A percentile compares a stretch with the other conserved stretches of the same genome.
Conservation (phyloP, 129 eudicot genomes). For the Tanacetum coccineum region DNA sequence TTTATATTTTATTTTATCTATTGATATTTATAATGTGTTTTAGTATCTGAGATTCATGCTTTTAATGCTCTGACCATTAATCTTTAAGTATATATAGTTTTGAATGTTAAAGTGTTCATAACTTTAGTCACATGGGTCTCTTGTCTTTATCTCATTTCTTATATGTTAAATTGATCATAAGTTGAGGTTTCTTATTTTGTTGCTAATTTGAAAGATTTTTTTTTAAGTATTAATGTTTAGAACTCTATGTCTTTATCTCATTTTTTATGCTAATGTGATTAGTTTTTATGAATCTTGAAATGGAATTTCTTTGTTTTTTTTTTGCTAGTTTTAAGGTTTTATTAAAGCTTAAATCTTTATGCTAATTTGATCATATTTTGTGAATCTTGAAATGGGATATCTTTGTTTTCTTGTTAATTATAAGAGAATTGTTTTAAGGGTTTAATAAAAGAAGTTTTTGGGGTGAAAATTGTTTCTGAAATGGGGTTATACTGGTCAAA, state of each 20-base stretch:
- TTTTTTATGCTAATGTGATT: too few species aligned
- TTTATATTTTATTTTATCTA: background rate
- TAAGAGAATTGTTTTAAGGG: slow-evolving; percentile 34
- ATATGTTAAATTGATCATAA: slow-evolving; percentile 11
- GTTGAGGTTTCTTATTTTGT: slow-evolving; percentile 18
- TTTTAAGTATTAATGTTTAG: slow-evolving; percentile 4
- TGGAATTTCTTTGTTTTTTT: slow-evolving; percentile 13
- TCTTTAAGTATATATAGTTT: slow-evolving; percentile 22
- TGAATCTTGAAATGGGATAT: slow-evolving; percentile 28
- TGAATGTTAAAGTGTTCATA: slow-evolving; percentile 26
- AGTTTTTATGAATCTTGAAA: slow-evolving; percentile 5
- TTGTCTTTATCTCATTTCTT: slow-evolving; percentile 23
- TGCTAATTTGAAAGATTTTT: slow-evolving; percentile 17
- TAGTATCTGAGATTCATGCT: slow-evolving; percentile 23
- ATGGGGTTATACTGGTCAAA: slow-evolving; percentile 48
- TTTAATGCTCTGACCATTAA: slow-evolving; percentile 31
- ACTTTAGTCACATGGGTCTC: slow-evolving; percentile 27
- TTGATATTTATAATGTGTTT: background rate
- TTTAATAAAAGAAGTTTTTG: slow-evolving; percentile 24
- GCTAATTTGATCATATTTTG: background rate
- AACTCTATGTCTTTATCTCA: too few species aligned
- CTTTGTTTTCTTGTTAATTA: slow-evolving; percentile 12
- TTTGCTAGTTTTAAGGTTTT: slow-evolving; percentile 12
- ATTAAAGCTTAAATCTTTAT: background rate
- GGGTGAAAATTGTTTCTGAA: slow-evolving; percentile 15